Evolutionary conservation across 2,329 filamentous ascomycete genomes (phyloP), one percentile per base, ranked within the genome.

Genomic region (Erysiphe neolycopersici): DNA sequence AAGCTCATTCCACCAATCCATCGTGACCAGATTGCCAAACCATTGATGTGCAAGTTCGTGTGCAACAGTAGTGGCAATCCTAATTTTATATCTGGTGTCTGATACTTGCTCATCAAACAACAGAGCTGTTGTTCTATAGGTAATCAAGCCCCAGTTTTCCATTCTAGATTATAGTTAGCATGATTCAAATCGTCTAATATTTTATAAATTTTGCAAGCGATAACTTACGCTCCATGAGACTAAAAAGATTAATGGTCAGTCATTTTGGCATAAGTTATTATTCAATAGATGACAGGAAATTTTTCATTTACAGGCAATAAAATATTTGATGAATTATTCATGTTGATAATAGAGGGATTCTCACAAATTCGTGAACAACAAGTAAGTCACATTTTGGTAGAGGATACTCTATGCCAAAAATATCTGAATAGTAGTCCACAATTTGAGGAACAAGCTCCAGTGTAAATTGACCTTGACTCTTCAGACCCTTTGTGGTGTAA

Each of bases 111-210:
- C 83, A 53, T 95, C 87, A 48, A 92, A 73, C 46, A 95, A 69
- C 40, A 95, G 61, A 56, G 91, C 83, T 31, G 94, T 85, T 18
- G 92, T 80, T 50, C 87, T 79, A 64, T 94, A 95, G 6, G 87
- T 95, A 52, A 95, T 75, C 43, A 95, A 66, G 57, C 87, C 87
- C 87, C 87, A 95, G 60, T 95, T 95, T 67, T 95, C 85, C 85
- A 95, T 94, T 95, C 87, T 14, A 87, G 87, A 18, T 13, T 2
- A 19, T 43, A 26, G 22, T 6, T 26, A 26, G 4, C 22, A 26
- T 26, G 19, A 22, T 22, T 22, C 19, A 22, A 22, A 22, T 22
- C 19, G 19, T 22, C 19, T 22, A 22, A 22, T 22, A 22, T 22
- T 22, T 6, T 22, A 22, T 4, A 6, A 22, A 22, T 22, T 22